Conservation (phyloP, 1,139 yeast genomes). For the Geotrichum candidum region DNA sequence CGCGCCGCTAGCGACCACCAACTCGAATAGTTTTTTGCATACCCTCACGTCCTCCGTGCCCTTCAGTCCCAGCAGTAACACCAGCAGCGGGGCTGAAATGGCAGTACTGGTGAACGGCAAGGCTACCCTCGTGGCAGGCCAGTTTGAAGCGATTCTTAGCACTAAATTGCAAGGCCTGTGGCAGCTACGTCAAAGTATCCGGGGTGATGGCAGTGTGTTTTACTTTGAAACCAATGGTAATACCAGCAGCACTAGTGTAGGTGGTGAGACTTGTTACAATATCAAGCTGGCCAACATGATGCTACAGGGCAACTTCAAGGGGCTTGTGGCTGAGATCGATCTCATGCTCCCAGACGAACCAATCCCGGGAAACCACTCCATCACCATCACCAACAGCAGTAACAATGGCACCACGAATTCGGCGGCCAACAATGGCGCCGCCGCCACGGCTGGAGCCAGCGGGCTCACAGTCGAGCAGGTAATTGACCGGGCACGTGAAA, state of each 20-base stretch:
- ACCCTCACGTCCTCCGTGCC: constrained; percentile 9
- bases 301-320: constrained; percentile 68
- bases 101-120: constrained; percentile 47
- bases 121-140: constrained; percentile 31
- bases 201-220: constrained; percentile 70
- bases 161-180: constrained; percentile 66
- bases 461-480: not conserved
- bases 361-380: not conserved
- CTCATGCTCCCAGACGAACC: constrained; percentile 10
- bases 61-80: not conserved
- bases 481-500: not conserved
- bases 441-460: not conserved
- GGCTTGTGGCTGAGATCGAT: constrained; percentile 57
- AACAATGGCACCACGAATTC: not conserved
- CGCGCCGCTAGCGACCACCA: constrained; percentile 23
- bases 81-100: constrained; percentile 37
- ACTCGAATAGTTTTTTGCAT: constrained; percentile 8
- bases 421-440: not conserved
- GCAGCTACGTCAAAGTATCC: constrained; percentile 63
- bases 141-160: constrained; percentile 31
- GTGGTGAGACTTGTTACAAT: constrained; percentile 26
- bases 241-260: not conserved
- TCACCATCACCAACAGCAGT: not conserved
- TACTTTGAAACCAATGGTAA: constrained; percentile 30
- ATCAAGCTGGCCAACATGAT: constrained; percentile 63